Conservation (phyloP, 768 basidiomycete genomes). For the Russula vinacea region DNA sequence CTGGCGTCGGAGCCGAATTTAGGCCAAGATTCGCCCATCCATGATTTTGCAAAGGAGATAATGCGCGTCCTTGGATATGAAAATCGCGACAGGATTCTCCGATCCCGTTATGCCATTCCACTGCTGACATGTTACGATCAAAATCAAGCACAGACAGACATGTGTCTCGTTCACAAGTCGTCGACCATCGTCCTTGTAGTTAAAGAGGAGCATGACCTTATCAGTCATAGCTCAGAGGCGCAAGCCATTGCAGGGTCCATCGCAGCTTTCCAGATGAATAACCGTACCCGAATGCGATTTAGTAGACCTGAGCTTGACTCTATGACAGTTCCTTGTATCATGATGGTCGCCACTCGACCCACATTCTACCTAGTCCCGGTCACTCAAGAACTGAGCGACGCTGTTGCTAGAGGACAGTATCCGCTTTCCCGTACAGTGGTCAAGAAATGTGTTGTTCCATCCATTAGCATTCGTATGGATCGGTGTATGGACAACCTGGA, state of each 20-base stretch:
- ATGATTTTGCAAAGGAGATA: neutral
- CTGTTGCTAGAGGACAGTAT: neutral
- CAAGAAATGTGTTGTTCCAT: neutral
- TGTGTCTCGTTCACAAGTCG: neutral
- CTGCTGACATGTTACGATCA: neutral
- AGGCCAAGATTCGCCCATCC: constrained; percentile 1
- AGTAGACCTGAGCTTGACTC: neutral
- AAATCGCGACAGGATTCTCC: no score
- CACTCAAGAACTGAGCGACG: neutral
- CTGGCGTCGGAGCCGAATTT: neutral
- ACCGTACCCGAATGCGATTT: neutral
- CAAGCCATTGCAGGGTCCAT: constrained; percentile 15
- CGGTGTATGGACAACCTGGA: neutral
- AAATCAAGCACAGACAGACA: neutral
- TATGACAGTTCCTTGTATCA: constrained; percentile 8
- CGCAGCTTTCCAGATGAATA: constrained; percentile 4
- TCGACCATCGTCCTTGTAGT: constrained; percentile 4
- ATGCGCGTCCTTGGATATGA: neutral
- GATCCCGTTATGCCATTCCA: neutral
- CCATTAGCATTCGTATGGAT: neutral
- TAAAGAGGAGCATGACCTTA: neutral
- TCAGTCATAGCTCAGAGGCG: neutral
- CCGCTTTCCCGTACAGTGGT: neutral
- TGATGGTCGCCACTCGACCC: constrained; percentile 4
- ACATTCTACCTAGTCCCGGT: constrained; percentile 14